Conservation (phyloP, 1,284 basidiomycete species). For the Ustilago trichophora region DNA sequence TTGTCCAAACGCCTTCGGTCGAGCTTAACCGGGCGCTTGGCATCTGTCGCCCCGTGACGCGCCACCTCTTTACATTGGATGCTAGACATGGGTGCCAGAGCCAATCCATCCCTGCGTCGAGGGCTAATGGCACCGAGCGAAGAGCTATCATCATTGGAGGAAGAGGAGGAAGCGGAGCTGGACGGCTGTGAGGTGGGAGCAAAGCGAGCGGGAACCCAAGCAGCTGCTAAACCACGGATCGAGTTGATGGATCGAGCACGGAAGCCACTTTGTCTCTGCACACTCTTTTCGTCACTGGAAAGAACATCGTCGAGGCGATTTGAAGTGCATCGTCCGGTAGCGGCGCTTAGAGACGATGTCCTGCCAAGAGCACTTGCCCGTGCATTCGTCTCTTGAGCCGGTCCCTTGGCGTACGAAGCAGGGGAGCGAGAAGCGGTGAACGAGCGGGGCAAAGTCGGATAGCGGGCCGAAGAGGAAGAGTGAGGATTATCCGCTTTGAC, state of each 20-base stretch:
- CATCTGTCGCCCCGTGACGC: background rate
- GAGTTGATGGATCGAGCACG: conserved; percentile 40
- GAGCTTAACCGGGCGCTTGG: conserved; percentile 32
- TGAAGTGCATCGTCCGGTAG: background rate
- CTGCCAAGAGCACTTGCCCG: background rate
- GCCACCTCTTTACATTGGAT: background rate
- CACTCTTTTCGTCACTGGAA: conserved; percentile 12
- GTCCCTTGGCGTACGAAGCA: background rate
- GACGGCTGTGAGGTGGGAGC: conserved; percentile 13
- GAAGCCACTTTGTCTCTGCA: conserved; percentile 24
- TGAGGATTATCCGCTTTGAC: too few relatives aligned
- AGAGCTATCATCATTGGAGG: conserved; percentile 9
- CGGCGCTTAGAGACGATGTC: conserved; percentile 11
- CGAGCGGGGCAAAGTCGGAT: conserved; percentile 19
- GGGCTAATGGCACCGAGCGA: conserved; percentile 1
- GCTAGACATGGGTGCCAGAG: background rate
- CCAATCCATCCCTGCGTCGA: conserved; percentile 5
- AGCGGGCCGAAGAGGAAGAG: too few relatives aligned
- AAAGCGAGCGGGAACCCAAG: conserved; percentile 38
- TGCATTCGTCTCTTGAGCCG: background rate
- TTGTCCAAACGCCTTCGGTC: conserved; percentile 48
- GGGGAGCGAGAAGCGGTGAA: conserved; percentile 3
- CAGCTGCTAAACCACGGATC: conserved; percentile 33
- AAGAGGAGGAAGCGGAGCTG: conserved; percentile 13
- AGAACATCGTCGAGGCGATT: conserved; percentile 9